Evolutionary conservation across 2,329 filamentous ascomycete species (phyloP), one percentile per base, ranked within the genome.

Genomic region (Scorias spongiosa): DNA sequence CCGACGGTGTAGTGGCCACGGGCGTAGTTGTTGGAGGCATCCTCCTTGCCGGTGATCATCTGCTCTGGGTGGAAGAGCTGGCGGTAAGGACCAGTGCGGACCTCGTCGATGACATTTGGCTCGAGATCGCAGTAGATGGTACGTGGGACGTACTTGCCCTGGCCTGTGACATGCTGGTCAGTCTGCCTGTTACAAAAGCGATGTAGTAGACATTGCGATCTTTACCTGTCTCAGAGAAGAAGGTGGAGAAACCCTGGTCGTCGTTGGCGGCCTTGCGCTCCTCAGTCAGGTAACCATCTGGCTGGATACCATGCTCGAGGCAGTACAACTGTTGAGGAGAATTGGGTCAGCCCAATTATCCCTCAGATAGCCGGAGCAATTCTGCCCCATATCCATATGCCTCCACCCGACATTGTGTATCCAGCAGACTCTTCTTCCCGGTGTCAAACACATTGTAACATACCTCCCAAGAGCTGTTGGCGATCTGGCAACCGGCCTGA

Each of bases 381-480:
- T 26, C 20, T 26, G 20, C 20, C 20, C 20, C 20, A 26, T 26
- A 7, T 26, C 20, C 20, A 26, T 26, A 26, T 26, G 4, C 20
- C 20, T 26, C 20, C 20, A 26, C 7, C 20, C 20, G 20, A 26
- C 20, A 26, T 26, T 26, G 20, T 26, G 20, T 26, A 7, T 26
- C n/a, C n/a, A 26, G 20, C 20, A 26, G 7, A 26, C 20, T 26
- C 20, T 26, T 26, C 20, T 26, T 26, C 20, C 20, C 20, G 20
- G 7, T 26, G 20, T 26, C 4, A 26, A 26, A 26, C 20, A 26
- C 3, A 7, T 26, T 26, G 20, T 3, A 26, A 75, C 85, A 75
- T 74, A 98, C 91, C 87, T 98, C 91, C 91, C 91, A 98, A 81
- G 91, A 96, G 61, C 91, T 91, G 77, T 98, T 98, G 74, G 89